Conservation (phyloP, 2,329 filamentous ascomycete species). For the Penicillium sp. region DNA sequence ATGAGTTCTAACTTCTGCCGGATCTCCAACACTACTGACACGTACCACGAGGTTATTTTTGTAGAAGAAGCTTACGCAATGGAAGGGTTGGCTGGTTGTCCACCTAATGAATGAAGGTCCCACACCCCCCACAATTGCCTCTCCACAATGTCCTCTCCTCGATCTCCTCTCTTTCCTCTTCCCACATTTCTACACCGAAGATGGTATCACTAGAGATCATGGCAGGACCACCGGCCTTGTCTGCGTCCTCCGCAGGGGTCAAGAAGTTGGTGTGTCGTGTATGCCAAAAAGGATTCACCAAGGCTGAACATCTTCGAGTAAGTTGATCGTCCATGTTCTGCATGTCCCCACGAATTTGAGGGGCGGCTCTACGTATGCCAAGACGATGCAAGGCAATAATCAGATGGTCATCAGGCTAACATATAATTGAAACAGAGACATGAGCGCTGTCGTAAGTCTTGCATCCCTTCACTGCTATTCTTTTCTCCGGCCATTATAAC, state of each 20-base stretch:
- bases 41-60: too few species aligned
- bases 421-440: conserved; percentile 38
- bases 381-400: neutral
- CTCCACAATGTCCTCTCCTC: conserved; percentile 15
- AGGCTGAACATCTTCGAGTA: conserved; percentile 46
- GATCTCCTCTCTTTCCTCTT: neutral
- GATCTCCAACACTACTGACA: too few species aligned
- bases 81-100: neutral
- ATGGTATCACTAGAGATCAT: conserved; percentile 15
- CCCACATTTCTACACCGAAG: conserved; percentile 1
- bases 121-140: conserved; percentile 30
- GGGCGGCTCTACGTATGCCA: conserved; percentile 7
- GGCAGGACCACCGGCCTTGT: conserved; percentile 6
- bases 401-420: conserved; percentile 2
- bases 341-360: conserved; percentile 16
- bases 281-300: conserved; percentile 46
- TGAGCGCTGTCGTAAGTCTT: conserved; percentile 44
- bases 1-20: too few species aligned
- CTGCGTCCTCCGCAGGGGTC: conserved; percentile 11
- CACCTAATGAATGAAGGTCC: conserved; percentile 8
- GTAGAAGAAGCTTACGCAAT: too few species aligned
- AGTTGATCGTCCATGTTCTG: conserved; percentile 7
- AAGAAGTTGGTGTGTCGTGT: conserved; percentile 41
- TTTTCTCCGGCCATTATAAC: neutral
- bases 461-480: neutral